These are phyloP conservation scores for Yarrowia sp. DNA, from an alignment of 805 yeast genomes.

Conservation along the genomic window DNA sequence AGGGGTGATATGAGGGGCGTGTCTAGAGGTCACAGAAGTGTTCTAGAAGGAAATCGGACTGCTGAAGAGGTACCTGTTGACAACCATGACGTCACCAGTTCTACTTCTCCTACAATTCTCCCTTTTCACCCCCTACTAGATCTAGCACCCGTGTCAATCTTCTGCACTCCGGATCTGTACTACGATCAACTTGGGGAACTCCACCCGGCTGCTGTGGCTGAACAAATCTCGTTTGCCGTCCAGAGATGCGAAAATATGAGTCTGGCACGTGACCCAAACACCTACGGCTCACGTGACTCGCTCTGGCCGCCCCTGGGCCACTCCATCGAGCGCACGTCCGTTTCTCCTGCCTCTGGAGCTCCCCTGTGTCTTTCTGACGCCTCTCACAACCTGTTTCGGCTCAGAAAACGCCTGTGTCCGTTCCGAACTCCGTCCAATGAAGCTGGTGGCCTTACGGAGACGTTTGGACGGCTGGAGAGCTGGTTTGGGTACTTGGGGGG, in stretches of 20 bases:
- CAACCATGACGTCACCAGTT: background rate
- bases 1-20: too few species aligned
- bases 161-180: constrained; percentile 15
- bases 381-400: constrained; percentile 14
- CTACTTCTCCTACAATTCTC: background rate
- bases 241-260: constrained; percentile 21
- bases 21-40: too few species aligned
- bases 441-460: constrained; percentile 16
- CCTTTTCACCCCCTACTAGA: background rate
- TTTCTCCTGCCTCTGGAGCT: background rate
- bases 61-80: too few species aligned
- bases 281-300: constrained; percentile 1
- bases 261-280: background rate
- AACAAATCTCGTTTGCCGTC: constrained; percentile 19
- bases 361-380: constrained; percentile 16
- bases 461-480: constrained; percentile 15
- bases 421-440: constrained; percentile 15
- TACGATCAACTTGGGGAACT: constrained; percentile 23
- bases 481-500: constrained; percentile 23
- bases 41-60: too few species aligned
- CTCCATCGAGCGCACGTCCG: constrained; percentile 10
- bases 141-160: constrained; percentile 14
- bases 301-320: constrained; percentile 31
- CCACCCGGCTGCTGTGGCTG: constrained; percentile 12
- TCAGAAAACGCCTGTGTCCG: constrained; percentile 21